Conservation (phyloP, 129 eudicot species). For the Sambucus nigra region DNA sequence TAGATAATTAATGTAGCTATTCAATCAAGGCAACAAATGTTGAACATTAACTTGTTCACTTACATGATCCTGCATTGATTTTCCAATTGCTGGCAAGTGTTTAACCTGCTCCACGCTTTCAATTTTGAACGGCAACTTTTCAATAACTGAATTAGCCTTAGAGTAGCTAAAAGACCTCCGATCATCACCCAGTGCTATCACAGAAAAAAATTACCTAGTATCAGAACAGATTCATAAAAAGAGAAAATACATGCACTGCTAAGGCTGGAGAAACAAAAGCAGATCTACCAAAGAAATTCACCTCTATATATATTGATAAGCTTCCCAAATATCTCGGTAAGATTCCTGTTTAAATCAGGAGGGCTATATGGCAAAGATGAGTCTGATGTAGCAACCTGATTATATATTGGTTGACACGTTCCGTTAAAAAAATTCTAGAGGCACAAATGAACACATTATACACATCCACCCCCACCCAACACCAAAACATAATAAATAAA, state of each 20-base stretch:
- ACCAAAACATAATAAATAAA: too few species aligned
- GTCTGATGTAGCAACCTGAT: conserved; percentile 43
- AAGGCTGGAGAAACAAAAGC: conserved; percentile 5
- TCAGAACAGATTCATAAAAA: conserved; percentile 7
- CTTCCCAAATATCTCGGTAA: conserved; percentile 77
- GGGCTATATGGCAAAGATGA: conserved; percentile 64
- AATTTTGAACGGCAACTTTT: conserved; percentile 77
- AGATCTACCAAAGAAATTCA: conserved; percentile 14
- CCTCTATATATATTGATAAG: conserved; percentile 90
- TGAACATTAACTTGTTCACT: conserved; percentile 20
- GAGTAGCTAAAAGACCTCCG: conserved; percentile 91
- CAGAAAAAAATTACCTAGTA: conserved; percentile 9
- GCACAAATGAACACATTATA: too few species aligned
- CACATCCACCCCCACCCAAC: neutral
- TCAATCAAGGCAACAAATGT: neutral
- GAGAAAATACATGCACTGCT: conserved; percentile 5
- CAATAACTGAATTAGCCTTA: conserved; percentile 89
- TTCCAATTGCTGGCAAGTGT: conserved; percentile 77
- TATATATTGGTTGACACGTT: too few species aligned
- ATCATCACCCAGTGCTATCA: conserved; percentile 85
- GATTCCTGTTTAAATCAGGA: conserved; percentile 76
- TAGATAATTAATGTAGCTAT: neutral
- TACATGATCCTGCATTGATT: conserved; percentile 94
- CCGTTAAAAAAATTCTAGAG: too few species aligned
- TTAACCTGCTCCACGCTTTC: conserved; percentile 80